Percentiles rank a stretch among this genome's conserved stretches.
Conservation (phyloP, 2,329 filamentous ascomycete species). For the Fusarium sp. region DNA sequence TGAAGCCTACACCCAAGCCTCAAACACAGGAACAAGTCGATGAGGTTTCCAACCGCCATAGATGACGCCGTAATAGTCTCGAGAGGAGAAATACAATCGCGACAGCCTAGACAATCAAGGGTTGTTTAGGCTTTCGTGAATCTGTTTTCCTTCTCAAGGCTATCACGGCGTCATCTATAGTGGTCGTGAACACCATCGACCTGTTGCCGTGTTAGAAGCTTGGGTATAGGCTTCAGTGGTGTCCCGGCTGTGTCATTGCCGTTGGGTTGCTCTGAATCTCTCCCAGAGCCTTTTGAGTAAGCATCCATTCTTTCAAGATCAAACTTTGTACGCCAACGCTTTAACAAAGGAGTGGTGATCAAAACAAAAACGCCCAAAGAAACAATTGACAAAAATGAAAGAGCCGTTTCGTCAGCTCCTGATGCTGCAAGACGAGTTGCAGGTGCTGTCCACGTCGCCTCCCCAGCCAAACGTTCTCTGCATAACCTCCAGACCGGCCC, state of each 20-base stretch:
- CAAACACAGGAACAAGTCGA: no score
- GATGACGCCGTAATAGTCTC: no score
- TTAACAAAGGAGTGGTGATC: conserved; percentile 20
- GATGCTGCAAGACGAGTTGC: conserved; percentile 14
- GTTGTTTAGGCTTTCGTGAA: no score
- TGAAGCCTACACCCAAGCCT: neutral
- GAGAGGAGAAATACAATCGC: no score
- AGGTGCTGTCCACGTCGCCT: conserved; percentile 19
- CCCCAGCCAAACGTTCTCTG: conserved; percentile 68
- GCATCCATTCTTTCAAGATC: neutral
- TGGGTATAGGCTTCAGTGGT: neutral
- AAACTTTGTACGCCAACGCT: conserved; percentile 23
- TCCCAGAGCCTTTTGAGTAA: neutral
- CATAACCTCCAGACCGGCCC: conserved; percentile 61
- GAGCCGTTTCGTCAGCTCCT: neutral
- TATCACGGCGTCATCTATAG: no score
- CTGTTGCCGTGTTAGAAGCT: no score
- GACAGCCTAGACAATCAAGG: no score
- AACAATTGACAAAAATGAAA: neutral
- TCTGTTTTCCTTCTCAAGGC: no score
- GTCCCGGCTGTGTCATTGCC: neutral
- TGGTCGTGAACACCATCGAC: no score
- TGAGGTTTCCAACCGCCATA: no score
- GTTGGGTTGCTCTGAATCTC: neutral
- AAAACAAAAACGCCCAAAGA: neutral